Evolutionary conservation across 2,329 filamentous ascomycete species (phyloP).

Genomic region (Ascochyta pisi): DNA sequence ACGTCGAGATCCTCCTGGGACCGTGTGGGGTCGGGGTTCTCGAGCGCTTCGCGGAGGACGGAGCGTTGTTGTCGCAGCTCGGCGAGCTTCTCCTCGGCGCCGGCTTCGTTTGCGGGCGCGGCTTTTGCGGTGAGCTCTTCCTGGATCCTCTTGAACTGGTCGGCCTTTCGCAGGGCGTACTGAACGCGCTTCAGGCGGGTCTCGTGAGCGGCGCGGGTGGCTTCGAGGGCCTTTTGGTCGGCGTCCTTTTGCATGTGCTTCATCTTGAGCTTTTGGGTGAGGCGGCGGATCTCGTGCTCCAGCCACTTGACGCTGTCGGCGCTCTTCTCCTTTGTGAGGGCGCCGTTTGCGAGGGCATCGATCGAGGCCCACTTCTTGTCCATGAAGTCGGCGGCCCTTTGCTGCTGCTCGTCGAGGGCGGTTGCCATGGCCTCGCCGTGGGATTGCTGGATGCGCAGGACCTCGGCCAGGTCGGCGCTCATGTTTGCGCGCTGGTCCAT

Average conservation of each 20-base stretch:
- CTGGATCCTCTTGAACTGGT: slow-evolving; percentile 32
- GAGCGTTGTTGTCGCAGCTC: slow-evolving; percentile 21
- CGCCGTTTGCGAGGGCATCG: slow-evolving; percentile 27
- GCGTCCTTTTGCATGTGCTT: slow-evolving; percentile 36
- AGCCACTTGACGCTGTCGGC: slow-evolving; percentile 35
- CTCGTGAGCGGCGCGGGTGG: slow-evolving; percentile 31
- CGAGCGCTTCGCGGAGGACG: slow-evolving; percentile 20
- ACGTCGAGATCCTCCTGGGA: slow-evolving; percentile 16
- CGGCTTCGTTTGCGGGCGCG: slow-evolving; percentile 29
- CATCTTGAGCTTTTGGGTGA: slow-evolving; percentile 33
- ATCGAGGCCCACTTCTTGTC: slow-evolving; percentile 37
- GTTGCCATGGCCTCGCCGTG: slow-evolving; percentile 33
- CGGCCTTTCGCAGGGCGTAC: slow-evolving; percentile 33
- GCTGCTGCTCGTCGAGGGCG: slow-evolving; percentile 25
- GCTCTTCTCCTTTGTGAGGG: slow-evolving; percentile 19
- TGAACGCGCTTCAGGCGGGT: slow-evolving; percentile 31
- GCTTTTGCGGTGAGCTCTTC: slow-evolving; percentile 21
- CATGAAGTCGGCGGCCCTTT: slow-evolving; percentile 22
- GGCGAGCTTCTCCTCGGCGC: slow-evolving; percentile 27
- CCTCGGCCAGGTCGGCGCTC: slow-evolving; percentile 66
- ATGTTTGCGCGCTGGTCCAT: slow-evolving; percentile 71
- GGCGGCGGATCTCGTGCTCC: slow-evolving; percentile 32
- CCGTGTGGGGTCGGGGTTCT: slow-evolving; percentile 24
- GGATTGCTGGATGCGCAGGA: slow-evolving; percentile 58
- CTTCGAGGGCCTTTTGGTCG: slow-evolving; percentile 33